Evolutionary conservation across 495 filamentous ascomycete genomes (phyloP).

Genomic region (Trypethelium eluteriae): DNA sequence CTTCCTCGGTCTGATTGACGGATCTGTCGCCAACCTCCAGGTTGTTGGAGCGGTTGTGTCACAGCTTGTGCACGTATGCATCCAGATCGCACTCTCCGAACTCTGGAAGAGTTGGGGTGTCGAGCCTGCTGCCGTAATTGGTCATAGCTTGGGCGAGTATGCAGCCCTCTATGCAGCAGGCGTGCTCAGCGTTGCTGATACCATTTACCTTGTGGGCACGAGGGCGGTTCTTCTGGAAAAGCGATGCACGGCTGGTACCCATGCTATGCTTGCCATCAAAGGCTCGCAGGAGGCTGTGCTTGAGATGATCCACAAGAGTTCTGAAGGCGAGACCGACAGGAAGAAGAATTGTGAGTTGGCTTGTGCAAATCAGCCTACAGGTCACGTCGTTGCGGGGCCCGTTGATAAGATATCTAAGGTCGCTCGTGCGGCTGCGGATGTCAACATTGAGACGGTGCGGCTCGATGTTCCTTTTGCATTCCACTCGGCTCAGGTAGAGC

Average conservation of each 20-base stretch:
- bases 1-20: conserved; percentile 16
- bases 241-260: conserved; percentile 14
- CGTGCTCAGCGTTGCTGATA: conserved; percentile 19
- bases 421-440: conserved; percentile 6
- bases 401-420: conserved; percentile 21
- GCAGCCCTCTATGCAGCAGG: conserved; percentile 25
- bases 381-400: conserved; percentile 34
- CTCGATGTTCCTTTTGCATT: conserved; percentile 72
- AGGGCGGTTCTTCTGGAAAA: conserved; percentile 20
- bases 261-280: conserved; percentile 34
- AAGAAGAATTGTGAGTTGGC: conserved; percentile 27
- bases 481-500: conserved; percentile 72
- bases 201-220: conserved; percentile 23
- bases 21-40: not conserved
- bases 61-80: conserved; percentile 32
- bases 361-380: conserved; percentile 33
- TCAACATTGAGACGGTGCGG: conserved; percentile 35
- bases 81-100: conserved; percentile 34
- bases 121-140: conserved; percentile 29
- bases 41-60: not conserved
- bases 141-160: conserved; percentile 33
- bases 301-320: not conserved
- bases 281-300: conserved; percentile 1
- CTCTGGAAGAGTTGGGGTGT: conserved; percentile 35
- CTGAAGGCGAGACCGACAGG: too few relatives aligned